phyloP scores from a whole-genome alignment of 495 filamentous ascomycete genomes.

The Recurvomyces mirabilis region DNA sequence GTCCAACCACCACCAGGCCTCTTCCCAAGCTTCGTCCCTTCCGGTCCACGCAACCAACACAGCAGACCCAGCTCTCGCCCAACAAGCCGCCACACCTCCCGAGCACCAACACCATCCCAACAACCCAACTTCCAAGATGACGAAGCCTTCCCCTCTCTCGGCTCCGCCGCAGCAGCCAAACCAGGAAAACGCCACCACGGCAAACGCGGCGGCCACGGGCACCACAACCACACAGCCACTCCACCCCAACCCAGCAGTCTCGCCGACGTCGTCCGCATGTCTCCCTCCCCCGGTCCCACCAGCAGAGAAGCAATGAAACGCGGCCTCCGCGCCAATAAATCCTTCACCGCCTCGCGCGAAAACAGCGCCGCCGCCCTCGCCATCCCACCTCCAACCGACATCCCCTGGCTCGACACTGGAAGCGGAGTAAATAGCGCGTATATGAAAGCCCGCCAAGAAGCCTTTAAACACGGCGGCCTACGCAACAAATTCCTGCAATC shows the following conservation, averaged over 20 bases:
- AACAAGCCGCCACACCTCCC: conserved; percentile 70
- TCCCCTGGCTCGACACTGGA: conserved; percentile 97
- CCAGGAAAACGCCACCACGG: conserved; percentile 76
- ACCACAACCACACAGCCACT: conserved; percentile 43
- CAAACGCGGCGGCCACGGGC: conserved; percentile 66
- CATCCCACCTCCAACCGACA: conserved; percentile 78
- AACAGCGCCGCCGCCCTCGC: conserved; percentile 69
- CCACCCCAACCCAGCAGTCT: conserved; percentile 62
- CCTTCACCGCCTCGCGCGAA: conserved; percentile 43
- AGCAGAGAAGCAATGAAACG: conserved; percentile 36
- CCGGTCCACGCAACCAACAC: conserved; percentile 17
- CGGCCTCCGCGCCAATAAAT: conserved; percentile 19
- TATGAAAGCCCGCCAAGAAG: conserved; percentile 83
- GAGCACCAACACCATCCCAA: conserved; percentile 45
- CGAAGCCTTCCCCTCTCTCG: conserved; percentile 92
- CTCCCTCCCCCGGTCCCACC: conserved; percentile 30
- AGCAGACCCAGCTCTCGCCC: conserved; percentile 72
- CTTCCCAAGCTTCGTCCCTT: conserved; percentile 32
- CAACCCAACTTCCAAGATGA: conserved; percentile 82
- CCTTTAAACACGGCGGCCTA: conserved; percentile 89
- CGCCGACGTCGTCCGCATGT: conserved; percentile 56
- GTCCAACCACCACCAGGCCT: conserved; percentile 46
- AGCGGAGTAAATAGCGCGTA: conserved; percentile 82
- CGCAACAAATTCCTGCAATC: conserved; percentile 97
- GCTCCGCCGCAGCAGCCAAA: conserved; percentile 56